A percentile compares a stretch with the other conserved stretches of the same genome.
Conservation (phyloP, 73 alveolate species). For the Tetrahymena elliotti region DNA sequence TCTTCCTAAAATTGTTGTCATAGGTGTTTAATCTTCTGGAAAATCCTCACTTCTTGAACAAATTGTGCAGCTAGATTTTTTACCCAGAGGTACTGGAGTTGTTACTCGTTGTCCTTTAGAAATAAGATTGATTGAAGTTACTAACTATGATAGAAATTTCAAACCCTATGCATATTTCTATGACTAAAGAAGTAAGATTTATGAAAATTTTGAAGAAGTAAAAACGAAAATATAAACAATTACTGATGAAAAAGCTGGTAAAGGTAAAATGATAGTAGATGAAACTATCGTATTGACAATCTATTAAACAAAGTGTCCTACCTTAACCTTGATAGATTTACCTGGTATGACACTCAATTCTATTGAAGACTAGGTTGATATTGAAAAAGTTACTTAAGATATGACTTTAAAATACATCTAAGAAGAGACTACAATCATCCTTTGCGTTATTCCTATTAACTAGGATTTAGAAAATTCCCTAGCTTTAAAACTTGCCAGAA, state of each 20-base stretch:
- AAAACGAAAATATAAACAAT: conserved; percentile 50
- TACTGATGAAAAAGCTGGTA: conserved; percentile 65
- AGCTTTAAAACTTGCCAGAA: conserved; percentile 58
- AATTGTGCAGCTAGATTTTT: conserved; percentile 68
- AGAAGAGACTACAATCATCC: conserved; percentile 75
- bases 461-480: conserved; percentile 67
- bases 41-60: conserved; percentile 79
- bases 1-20: conserved; percentile 58
- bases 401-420: conserved; percentile 85
- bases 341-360: conserved; percentile 98
- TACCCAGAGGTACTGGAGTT: conserved; percentile 81
- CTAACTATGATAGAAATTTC: background rate
- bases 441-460: conserved; percentile 72
- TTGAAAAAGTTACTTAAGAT: conserved; percentile 78
- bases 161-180: conserved; percentile 49
- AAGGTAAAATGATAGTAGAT: conserved; percentile 62
- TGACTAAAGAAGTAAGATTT: conserved; percentile 53
- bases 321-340: conserved; percentile 77
- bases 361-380: conserved; percentile 79
- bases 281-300: conserved; percentile 72
- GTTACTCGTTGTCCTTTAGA: conserved; percentile 83
- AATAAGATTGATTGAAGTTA: conserved; percentile 56
- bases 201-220: conserved; percentile 65
- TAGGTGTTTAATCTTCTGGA: conserved; percentile 79
- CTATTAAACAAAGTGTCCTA: conserved; percentile 82